Conservation (phyloP, 768 basidiomycete genomes). For the Neoboletus brunneissimus region DNA sequence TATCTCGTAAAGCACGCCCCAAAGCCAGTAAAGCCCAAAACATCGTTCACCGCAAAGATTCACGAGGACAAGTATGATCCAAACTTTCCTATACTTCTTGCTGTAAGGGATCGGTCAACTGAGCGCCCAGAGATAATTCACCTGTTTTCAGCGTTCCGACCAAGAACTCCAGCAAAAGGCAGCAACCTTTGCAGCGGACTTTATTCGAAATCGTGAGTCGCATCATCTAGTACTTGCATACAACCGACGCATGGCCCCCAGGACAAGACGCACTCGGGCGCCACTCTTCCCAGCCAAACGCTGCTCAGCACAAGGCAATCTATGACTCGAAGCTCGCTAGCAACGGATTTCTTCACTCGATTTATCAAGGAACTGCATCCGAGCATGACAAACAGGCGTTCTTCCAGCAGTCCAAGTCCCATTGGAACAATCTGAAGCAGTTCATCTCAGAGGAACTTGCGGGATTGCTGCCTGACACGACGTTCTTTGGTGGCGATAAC, state of each 20-base stretch:
- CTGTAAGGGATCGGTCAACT: conserved; percentile 29
- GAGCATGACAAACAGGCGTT: conserved; percentile 37
- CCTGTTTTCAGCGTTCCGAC: conserved; percentile 39
- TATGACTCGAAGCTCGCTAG: conserved; percentile 41
- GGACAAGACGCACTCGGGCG: conserved; percentile 44
- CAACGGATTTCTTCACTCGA: conserved; percentile 40
- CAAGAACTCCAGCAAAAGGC: conserved; percentile 43
- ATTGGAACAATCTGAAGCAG: conserved; percentile 37
- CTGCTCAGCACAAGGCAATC: conserved; percentile 39
- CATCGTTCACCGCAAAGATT: conserved; percentile 38
- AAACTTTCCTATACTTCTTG: conserved; percentile 47
- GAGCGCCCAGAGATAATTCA: neutral
- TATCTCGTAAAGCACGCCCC: conserved; percentile 42
- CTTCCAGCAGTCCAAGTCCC: conserved; percentile 36
- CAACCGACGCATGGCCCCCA: conserved; percentile 14
- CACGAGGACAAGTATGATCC: conserved; percentile 49
- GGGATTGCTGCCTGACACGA: conserved; percentile 37
- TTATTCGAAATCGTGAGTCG: conserved; percentile 41
- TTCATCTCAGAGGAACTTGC: conserved; percentile 44
- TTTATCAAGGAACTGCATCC: conserved; percentile 41
- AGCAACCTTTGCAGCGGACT: conserved; percentile 32
- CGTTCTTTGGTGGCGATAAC: conserved; percentile 46
- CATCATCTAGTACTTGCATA: neutral
- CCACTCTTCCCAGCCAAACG: conserved; percentile 34
- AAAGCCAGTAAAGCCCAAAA: conserved; percentile 33